phyloP scores from a whole-genome alignment of 352 stramenopile species.

The Pythium aquatile region DNA sequence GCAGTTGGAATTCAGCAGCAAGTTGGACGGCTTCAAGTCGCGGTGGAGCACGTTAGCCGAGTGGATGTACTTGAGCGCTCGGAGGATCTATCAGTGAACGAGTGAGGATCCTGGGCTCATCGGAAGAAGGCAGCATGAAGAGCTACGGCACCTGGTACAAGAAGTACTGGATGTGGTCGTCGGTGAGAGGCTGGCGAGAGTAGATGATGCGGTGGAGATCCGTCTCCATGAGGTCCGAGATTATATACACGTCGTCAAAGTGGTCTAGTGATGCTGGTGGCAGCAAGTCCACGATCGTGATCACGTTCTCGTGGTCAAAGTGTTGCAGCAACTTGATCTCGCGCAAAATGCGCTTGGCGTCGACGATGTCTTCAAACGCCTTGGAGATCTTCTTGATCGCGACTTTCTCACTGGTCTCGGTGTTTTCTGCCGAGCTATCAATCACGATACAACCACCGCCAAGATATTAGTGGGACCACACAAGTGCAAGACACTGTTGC shows the following conservation, averaged over 20 bases:
- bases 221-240: constrained; percentile 98
- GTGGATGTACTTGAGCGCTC: constrained; percentile 94
- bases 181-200: constrained; percentile 89
- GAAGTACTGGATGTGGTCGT: constrained; percentile 94
- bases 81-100: constrained; percentile 87
- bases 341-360: constrained; percentile 98
- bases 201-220: constrained; percentile 98
- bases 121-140: neutral
- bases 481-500: neutral
- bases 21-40: constrained; percentile 97
- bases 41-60: constrained; percentile 93
- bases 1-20: constrained; percentile 95
- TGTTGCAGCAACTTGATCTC: constrained; percentile 95
- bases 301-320: constrained; percentile 95
- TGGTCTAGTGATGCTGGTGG: constrained; percentile 90
- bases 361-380: constrained; percentile 97
- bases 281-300: constrained; percentile 95
- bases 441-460: neutral
- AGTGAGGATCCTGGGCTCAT: neutral
- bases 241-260: constrained; percentile 98
- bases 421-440: constrained; percentile 73
- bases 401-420: constrained; percentile 80
- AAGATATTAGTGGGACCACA: neutral
- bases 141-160: constrained; percentile 75
- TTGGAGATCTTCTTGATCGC: constrained; percentile 90